Evolutionary conservation across 169 alveolate species (phyloP).

Genomic region (Babesia divergens): DNA sequence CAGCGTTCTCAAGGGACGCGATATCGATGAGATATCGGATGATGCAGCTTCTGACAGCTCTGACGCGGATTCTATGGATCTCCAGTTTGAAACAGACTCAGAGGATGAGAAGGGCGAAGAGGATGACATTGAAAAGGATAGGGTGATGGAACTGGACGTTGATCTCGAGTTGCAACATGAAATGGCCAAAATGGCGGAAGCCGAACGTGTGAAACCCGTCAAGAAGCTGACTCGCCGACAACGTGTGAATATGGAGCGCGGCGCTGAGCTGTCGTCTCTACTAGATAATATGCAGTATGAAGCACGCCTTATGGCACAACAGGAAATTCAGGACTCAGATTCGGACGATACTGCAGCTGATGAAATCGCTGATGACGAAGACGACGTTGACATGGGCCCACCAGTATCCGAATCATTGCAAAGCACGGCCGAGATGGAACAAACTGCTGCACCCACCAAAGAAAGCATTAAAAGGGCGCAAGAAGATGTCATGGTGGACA

Average conservation of each 20-base stretch:
- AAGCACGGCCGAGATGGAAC: no score
- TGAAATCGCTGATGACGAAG: neutral
- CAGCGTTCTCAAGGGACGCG: conserved; percentile 45
- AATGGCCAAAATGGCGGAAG: conserved; percentile 37
- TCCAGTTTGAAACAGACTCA: conserved; percentile 24
- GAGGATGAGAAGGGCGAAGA: neutral
- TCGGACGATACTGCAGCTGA: neutral
- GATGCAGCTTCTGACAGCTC: neutral
- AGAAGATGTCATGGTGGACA: conserved; percentile 57
- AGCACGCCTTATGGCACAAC: conserved; percentile 30
- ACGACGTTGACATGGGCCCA: neutral
- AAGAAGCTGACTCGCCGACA: conserved; percentile 45
- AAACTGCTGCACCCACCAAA: neutral
- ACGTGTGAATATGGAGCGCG: conserved; percentile 27
- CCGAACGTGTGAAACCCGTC: neutral
- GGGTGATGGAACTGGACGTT: conserved; percentile 42
- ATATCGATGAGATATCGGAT: conserved; percentile 33
- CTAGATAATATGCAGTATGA: conserved; percentile 40
- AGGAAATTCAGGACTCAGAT: conserved; percentile 27
- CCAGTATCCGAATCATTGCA: neutral
- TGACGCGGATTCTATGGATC: conserved; percentile 38
- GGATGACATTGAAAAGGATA: conserved; percentile 49
- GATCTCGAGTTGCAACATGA: conserved; percentile 69
- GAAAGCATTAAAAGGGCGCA: conserved; percentile 19
- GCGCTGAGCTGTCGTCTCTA: conserved; percentile 32